A percentile compares a stretch with the other conserved stretches of the same genome.
phyloP scores from a whole-genome alignment of 345 rosid species.

The Eucalyptus pumila region DNA sequence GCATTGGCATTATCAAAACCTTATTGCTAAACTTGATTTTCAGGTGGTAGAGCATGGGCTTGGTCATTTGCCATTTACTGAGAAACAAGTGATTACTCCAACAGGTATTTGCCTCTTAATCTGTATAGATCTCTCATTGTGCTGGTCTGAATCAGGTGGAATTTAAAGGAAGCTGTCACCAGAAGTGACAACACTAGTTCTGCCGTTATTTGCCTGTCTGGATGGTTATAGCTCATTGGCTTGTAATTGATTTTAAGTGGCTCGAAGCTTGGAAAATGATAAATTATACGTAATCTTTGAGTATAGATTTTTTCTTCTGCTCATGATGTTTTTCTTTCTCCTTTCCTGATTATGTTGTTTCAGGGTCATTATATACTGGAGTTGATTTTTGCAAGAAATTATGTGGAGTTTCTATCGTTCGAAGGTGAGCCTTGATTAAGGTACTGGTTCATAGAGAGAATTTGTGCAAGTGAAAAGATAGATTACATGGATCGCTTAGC shows the following conservation, averaged over 20 bases:
- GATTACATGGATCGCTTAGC: neutral
- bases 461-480: neutral
- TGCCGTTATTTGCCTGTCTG: neutral
- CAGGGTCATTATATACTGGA: conserved; percentile 78
- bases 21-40: conserved; percentile 5
- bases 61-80: conserved; percentile 92
- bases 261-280: neutral
- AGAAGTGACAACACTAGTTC: neutral
- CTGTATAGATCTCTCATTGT: neutral
- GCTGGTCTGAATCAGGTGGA: neutral
- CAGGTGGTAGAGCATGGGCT: conserved; percentile 99
- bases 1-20: neutral
- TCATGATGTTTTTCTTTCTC: neutral
- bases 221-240: neutral
- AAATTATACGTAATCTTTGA: neutral
- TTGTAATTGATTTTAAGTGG: neutral
- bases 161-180: neutral
- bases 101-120: conserved; percentile 36
- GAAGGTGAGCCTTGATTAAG: conserved; percentile 67
- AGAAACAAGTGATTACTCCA: conserved; percentile 93
- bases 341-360: neutral
- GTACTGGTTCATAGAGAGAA: neutral
- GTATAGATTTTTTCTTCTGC: neutral
- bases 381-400: conserved; percentile 99
- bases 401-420: conserved; percentile 92